Evolutionary conservation across 306 rosid species (phyloP).

Genomic region (barrel medic (Medicago truncatula)): DNA sequence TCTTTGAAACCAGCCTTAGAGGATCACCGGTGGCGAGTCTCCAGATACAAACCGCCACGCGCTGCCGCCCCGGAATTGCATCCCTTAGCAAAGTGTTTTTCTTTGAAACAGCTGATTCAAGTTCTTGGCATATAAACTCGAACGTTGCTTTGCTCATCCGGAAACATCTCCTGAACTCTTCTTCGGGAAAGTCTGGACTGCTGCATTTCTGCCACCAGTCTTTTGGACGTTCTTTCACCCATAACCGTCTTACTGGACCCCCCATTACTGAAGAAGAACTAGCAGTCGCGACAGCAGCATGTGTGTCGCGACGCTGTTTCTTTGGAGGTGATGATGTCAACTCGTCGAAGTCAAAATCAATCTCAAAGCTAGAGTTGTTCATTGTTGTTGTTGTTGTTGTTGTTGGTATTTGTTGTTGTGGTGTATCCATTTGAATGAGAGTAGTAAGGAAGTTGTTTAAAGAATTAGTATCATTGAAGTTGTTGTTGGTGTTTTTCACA

Average conservation of each 20-base stretch:
- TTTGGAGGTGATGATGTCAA: slow-evolving; percentile 33
- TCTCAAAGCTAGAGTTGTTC: not conserved
- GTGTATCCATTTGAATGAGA: slow-evolving; percentile 48
- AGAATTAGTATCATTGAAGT: not conserved
- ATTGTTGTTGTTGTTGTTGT: slow-evolving; percentile 32
- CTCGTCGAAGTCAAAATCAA: slow-evolving; percentile 38
- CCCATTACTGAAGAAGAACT: slow-evolving; percentile 7
- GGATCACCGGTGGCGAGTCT: slow-evolving; percentile 92
- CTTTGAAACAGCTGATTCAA: slow-evolving; percentile 65
- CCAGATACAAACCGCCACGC: slow-evolving; percentile 91
- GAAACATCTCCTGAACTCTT: slow-evolving; percentile 64
- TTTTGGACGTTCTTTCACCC: slow-evolving; percentile 86
- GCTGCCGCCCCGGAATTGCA: slow-evolving; percentile 83
- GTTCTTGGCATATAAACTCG: slow-evolving; percentile 66
- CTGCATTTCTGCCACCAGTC: slow-evolving; percentile 81
- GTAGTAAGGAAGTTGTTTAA: slow-evolving; percentile 54
- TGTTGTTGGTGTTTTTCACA: not conserved
- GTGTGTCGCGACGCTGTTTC: slow-evolving; percentile 34
- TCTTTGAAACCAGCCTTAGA: slow-evolving; percentile 66
- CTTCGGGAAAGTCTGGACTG: slow-evolving; percentile 65
- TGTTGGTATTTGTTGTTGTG: slow-evolving; percentile 23
- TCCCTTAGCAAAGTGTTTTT: slow-evolving; percentile 89
- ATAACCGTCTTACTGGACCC: slow-evolving; percentile 60
- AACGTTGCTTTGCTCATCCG: slow-evolving; percentile 83
- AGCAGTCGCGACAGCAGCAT: not conserved